Percentiles rank a stretch among this genome's conserved stretches.
These are phyloP conservation scores for Chromera velia DNA, from an alignment of 73 alveolate species.

Conservation along the genomic window DNA sequence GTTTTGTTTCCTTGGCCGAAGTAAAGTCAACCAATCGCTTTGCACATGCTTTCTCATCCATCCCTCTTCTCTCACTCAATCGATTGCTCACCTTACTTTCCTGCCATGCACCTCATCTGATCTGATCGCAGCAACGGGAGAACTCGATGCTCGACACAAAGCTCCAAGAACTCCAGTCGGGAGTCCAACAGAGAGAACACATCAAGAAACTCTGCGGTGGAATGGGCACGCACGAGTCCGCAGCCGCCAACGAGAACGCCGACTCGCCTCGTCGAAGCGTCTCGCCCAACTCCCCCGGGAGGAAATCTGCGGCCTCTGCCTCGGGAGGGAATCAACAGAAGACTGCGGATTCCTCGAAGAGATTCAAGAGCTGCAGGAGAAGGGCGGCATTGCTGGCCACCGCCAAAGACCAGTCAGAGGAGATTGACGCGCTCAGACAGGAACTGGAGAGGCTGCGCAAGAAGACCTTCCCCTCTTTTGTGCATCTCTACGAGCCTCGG, in stretches of 20 bases:
- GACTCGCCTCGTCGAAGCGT: background rate
- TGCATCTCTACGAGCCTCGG: constrained; percentile 64
- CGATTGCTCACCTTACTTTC: too few species aligned
- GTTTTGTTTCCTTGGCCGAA: too few species aligned
- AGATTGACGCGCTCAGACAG: background rate
- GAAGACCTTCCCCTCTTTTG: constrained; percentile 91
- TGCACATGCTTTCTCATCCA: too few species aligned
- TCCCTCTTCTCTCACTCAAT: too few species aligned
- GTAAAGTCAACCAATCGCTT: background rate
- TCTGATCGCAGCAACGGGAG: background rate
- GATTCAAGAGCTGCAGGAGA: background rate
- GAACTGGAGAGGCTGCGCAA: constrained; percentile 46
- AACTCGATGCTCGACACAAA: background rate
- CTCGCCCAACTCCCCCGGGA: background rate
- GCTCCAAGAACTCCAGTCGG: background rate
- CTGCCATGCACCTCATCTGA: background rate
- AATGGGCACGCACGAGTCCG: too few species aligned
- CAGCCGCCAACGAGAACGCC: too few species aligned
- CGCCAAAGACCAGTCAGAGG: background rate
- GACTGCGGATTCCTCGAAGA: background rate
- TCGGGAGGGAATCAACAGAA: background rate
- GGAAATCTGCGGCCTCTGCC: background rate
- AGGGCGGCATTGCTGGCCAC: background rate
- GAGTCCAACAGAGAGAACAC: background rate
- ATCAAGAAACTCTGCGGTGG: too few species aligned